Base-by-base conservation (phyloP, 2,329 filamentous ascomycete species). In the Cordyceps fumosorosea region DNA sequence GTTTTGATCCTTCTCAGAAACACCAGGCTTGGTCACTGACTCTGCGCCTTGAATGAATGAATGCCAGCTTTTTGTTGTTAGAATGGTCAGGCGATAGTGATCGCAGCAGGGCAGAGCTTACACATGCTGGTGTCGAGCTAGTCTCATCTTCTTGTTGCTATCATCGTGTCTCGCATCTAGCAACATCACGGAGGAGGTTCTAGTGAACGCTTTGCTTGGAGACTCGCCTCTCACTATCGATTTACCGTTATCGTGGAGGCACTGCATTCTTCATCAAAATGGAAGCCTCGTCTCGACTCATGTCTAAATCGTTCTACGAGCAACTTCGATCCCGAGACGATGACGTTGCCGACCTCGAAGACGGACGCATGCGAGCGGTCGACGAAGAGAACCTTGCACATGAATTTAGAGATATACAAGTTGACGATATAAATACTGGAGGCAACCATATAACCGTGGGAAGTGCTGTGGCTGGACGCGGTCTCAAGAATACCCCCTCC, bases 351-450 rank as follows among this genome's bases (percentile, higher is more conserved):
- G 80, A 81, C 60, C 64, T 73, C 26, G 78, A 82, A 64, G 73
- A 75, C 40, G 73, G 74, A 51, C 74, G 74, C 4, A 78, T 75
- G 2, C 69, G 77, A n/a, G 72, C 74, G 24, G 63, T 84, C 6
- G 81, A 84, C 66, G 80, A 84, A 64, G 79, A 83, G 67, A 84
- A 84, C 64, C 69, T 84, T 7, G 77, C 77, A 48, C 76, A 83
- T 56, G 69, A 79, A 29, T 82, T 84, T 60, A 76, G 78, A 47
- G 78, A 82, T 50, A 77, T 80, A 51, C 80, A 83, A 58, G 68
- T 81, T 1, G 79, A 80, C 42, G 75, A 72, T 5, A 71, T 83
- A 6, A 75, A 70, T 5, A 71, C 77, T 3, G 77, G 76, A 12
- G 80, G 79, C 45, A 84, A 81, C 64, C 78, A 73, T 26, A 69